Evolutionary conservation across 75 land plant species (phyloP).

Genomic region (Pinus taeda): DNA sequence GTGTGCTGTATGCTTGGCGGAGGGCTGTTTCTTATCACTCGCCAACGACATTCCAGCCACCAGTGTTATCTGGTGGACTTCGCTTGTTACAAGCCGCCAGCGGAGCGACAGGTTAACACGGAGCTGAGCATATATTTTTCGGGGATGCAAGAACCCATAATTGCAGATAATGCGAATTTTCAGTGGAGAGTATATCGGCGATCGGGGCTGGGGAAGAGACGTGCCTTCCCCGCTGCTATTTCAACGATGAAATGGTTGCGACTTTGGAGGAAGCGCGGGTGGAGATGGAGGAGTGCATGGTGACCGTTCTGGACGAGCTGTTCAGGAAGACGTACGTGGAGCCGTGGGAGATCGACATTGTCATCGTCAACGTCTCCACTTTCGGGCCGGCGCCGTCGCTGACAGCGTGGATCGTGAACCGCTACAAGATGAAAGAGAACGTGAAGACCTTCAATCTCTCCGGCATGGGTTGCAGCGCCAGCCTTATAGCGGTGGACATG

Average conservation of each 20-base stretch:
- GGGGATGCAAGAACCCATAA: neutral
- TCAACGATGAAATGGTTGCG: conserved; percentile 8
- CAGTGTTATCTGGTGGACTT: conserved; percentile 36
- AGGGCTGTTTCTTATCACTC: no score
- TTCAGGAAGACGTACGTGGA: conserved; percentile 33
- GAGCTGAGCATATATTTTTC: conserved; percentile 21
- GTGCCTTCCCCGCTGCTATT: conserved; percentile 17
- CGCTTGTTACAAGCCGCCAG: conserved; percentile 31
- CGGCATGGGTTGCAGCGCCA: conserved; percentile 40
- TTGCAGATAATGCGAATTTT: conserved; percentile 19
- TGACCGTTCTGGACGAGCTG: conserved; percentile 35
- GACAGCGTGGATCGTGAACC: conserved; percentile 23
- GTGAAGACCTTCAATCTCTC: conserved; percentile 25
- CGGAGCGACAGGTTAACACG: conserved; percentile 7
- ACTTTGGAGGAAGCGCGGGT: conserved; percentile 12
- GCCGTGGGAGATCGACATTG: conserved; percentile 43
- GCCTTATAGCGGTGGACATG: conserved; percentile 19
- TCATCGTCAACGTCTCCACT: conserved; percentile 30
- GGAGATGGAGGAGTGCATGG: conserved; percentile 49
- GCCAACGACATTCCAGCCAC: neutral
- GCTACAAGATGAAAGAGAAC: conserved; percentile 28
- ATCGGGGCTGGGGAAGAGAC: conserved; percentile 42
- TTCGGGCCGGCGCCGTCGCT: conserved; percentile 29
- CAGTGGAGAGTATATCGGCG: conserved; percentile 11
- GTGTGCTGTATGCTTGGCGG: no score